phyloP scores from a whole-genome alignment of 305 asterid species.

The Ajuga reptans region DNA sequence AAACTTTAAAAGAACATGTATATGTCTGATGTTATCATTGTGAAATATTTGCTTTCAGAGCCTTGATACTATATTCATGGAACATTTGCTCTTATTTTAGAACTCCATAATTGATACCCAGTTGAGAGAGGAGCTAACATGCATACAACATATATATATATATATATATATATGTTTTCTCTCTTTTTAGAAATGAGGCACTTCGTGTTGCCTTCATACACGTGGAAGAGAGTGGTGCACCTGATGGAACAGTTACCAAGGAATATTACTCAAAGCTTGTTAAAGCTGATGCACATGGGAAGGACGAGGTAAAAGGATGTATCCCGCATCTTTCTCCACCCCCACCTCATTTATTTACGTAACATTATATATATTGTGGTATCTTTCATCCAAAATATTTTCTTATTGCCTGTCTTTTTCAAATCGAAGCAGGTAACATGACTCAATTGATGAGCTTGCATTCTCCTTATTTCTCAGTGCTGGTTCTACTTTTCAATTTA shows the following conservation, averaged over 20 bases:
- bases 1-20: neutral
- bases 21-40: too few species aligned
- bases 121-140: constrained; percentile 18
- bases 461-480: neutral
- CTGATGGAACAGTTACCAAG: constrained; percentile 54
- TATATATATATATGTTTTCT: neutral
- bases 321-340: neutral
- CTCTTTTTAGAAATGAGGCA: constrained; percentile 69
- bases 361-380: neutral
- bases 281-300: constrained; percentile 88
- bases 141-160: neutral
- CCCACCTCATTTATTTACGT: neutral
- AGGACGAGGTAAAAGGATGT: constrained; percentile 68
- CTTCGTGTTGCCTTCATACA: constrained; percentile 98
- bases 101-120: neutral
- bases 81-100: neutral
- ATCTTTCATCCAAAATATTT: neutral
- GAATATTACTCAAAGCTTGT: constrained; percentile 89
- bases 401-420: neutral
- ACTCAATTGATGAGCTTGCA: neutral
- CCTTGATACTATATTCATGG: constrained; percentile 11
- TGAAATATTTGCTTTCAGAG: neutral
- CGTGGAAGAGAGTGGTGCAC: constrained; percentile 57
- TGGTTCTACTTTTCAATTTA: neutral
- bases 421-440: neutral